Evolutionary conservation across 2,329 filamentous ascomycete species (phyloP), one percentile per base, ranked within the genome.

Genomic region (Dactylonectria macrodidyma): DNA sequence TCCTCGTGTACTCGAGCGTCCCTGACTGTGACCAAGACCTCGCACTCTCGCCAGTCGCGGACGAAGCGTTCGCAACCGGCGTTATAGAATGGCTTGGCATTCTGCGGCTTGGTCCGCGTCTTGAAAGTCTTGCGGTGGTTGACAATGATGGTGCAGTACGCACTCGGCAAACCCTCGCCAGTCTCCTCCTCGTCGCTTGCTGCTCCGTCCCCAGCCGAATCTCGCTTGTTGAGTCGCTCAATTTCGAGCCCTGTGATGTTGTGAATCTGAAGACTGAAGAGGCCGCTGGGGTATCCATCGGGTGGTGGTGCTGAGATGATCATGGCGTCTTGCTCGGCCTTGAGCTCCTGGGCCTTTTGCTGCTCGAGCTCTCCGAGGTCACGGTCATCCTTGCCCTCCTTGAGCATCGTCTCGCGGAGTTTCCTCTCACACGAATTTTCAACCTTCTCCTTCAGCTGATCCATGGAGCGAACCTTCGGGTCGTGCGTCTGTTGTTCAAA

Each of bases 61-160:
- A 94, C 85, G 70, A 93, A 93, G 5, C 91, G 87, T 77, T 95
- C 92, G 2, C 89, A 93, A 6, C 91, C 91, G 3, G 92, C 92
- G 71, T 94, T 94, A 84, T 92, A 94, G 79, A 94, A 94, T 0
- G 92, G 92, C 73, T 93, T 93, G 0, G 90, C 87, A 69, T 93
- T 94, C 81, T 93, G 93, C 1, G 92, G 92, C 79, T 95, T 94
- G 0, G 92, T 93, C 16, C 92, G 84, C 2, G 92, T 93, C 73
- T 87, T 90, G 81, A 91, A 95, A 12, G 86, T 83, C 77, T 88
- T 93, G 71, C 87, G 87, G 75, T 94, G 91, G 76, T 94, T 93
- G 71, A 94, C 80, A 50, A 94, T 92, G 72, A 94, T 88, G 36
- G 87, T 93, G 77, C 91, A 93, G 77, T 93, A 95, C 30, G 90